Percentiles rank a stretch among this genome's conserved stretches.
These are phyloP conservation scores for Aspergillus texensis DNA, from an alignment of 2,329 filamentous ascomycete species.

Conservation along the genomic window DNA sequence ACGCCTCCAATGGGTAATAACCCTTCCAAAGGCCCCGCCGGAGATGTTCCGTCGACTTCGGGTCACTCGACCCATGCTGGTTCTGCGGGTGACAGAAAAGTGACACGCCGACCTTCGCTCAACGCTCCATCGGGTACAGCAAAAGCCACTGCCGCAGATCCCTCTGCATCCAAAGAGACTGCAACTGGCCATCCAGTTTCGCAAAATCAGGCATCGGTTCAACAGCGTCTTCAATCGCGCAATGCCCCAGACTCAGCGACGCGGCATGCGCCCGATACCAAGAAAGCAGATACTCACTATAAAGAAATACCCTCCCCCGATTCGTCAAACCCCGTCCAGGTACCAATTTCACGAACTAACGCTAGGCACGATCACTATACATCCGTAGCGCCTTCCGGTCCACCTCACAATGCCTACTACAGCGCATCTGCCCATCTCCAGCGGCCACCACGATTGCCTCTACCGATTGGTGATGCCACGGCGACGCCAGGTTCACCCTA, in stretches of 20 bases:
- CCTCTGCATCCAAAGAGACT: conserved; percentile 46
- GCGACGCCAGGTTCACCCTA: conserved; percentile 83
- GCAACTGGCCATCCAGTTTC: conserved; percentile 43
- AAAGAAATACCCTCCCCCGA: conserved; percentile 35
- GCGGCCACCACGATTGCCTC: conserved; percentile 80
- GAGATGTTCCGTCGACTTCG: conserved; percentile 31
- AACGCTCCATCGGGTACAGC: conserved; percentile 40
- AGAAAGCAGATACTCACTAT: conserved; percentile 25
- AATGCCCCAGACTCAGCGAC: conserved; percentile 36
- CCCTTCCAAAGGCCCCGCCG: conserved; percentile 47
- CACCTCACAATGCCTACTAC: conserved; percentile 52
- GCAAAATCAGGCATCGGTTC: conserved; percentile 39
- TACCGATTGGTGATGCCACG: conserved; percentile 90
- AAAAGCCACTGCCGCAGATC: conserved; percentile 47
- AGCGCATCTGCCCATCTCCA: conserved; percentile 45
- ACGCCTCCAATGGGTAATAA: conserved; percentile 51
- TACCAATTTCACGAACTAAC: conserved; percentile 35
- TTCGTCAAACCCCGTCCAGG: conserved; percentile 43
- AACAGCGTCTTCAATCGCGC: conserved; percentile 46
- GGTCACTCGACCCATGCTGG: conserved; percentile 28
- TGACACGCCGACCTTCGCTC: conserved; percentile 44
- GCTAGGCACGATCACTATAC: conserved; percentile 33
- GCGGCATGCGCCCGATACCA: conserved; percentile 22
- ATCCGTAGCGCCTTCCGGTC: conserved; percentile 44
- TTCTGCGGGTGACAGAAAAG: conserved; percentile 38